Evolutionary conservation across 495 filamentous ascomycete species (phyloP).

Genomic region (Penicillium lagena): DNA sequence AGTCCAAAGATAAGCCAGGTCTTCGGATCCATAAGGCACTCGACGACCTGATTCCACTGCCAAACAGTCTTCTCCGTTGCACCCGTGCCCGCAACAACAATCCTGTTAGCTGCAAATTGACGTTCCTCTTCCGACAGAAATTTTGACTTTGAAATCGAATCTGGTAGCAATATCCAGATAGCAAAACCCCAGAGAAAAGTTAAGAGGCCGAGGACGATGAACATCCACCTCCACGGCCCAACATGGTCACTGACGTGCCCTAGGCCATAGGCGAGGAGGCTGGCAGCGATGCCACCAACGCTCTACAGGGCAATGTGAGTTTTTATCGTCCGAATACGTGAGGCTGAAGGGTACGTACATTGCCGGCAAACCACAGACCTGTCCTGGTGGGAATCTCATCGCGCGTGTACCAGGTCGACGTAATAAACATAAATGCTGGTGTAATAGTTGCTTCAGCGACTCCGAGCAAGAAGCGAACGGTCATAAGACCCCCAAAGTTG

Average conservation of each 20-base stretch:
- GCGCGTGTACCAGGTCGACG: constrained; percentile 48
- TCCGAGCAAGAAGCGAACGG: constrained; percentile 44
- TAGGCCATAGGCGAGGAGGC: constrained; percentile 51
- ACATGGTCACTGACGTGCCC: constrained; percentile 45
- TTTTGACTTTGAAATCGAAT: constrained; percentile 53
- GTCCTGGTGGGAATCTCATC: constrained; percentile 53
- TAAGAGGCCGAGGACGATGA: constrained; percentile 44
- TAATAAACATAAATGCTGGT: constrained; percentile 32
- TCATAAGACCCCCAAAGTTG: constrained; percentile 29
- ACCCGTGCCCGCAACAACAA: constrained; percentile 28
- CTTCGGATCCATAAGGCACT: constrained; percentile 49
- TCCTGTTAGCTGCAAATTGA: constrained; percentile 45
- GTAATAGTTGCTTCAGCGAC: constrained; percentile 46
- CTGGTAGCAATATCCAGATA: constrained; percentile 48
- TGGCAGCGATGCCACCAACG: constrained; percentile 49
- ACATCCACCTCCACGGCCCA: constrained; percentile 48
- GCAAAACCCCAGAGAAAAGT: constrained; percentile 52
- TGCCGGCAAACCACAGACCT: constrained; percentile 54
- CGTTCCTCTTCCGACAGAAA: constrained; percentile 53
- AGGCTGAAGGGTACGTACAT: too few relatives aligned
- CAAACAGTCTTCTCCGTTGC: constrained; percentile 50
- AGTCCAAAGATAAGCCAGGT: constrained; percentile 56
- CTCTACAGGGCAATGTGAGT: too few relatives aligned
- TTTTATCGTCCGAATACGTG: too few relatives aligned
- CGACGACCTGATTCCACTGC: constrained; percentile 45